These are phyloP conservation scores for Leavenworthia alabamica DNA, from an alignment of 345 rosid genomes.

Conservation along the genomic window DNA sequence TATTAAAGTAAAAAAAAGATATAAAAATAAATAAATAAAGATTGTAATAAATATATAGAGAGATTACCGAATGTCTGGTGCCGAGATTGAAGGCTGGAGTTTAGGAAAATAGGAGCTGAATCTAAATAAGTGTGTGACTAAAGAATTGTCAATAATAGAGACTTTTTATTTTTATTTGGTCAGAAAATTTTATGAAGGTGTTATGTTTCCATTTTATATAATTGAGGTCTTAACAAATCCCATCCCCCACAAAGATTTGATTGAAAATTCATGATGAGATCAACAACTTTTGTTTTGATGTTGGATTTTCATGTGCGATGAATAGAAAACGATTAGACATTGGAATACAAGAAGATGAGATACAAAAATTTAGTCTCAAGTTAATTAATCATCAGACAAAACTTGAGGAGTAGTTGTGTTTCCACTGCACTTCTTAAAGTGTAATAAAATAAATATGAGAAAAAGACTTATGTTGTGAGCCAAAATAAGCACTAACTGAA, in stretches of 20 bases:
- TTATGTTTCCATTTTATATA: slow-evolving; percentile 11
- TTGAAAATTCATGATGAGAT: slow-evolving; percentile 12
- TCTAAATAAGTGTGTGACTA: slow-evolving; percentile 7
- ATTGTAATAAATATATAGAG: background rate
- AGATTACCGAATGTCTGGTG: slow-evolving; percentile 20
- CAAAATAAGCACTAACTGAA: slow-evolving; percentile 9
- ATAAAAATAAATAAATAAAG: background rate
- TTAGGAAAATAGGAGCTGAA: slow-evolving; percentile 25
- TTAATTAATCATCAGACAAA: background rate
- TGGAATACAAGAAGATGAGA: slow-evolving; percentile 8
- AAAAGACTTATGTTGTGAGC: background rate
- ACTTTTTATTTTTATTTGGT: background rate
- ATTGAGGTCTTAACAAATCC: slow-evolving; percentile 12
- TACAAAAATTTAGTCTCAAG: background rate
- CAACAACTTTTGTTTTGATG: slow-evolving; percentile 18
- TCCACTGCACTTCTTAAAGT: background rate
- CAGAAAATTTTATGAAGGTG: background rate
- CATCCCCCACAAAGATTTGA: slow-evolving; percentile 20
- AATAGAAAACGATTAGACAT: slow-evolving; percentile 2
- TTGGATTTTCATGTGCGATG: background rate
- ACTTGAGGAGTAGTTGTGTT: slow-evolving; percentile 22
- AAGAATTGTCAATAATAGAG: slow-evolving; percentile 26
- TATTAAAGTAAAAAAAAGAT: background rate
- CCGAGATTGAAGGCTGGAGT: slow-evolving; percentile 35
- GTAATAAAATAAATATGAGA: background rate